These are phyloP conservation scores for Phytophthora fragariae DNA, from an alignment of 352 stramenopile genomes.

Conservation along the genomic window DNA sequence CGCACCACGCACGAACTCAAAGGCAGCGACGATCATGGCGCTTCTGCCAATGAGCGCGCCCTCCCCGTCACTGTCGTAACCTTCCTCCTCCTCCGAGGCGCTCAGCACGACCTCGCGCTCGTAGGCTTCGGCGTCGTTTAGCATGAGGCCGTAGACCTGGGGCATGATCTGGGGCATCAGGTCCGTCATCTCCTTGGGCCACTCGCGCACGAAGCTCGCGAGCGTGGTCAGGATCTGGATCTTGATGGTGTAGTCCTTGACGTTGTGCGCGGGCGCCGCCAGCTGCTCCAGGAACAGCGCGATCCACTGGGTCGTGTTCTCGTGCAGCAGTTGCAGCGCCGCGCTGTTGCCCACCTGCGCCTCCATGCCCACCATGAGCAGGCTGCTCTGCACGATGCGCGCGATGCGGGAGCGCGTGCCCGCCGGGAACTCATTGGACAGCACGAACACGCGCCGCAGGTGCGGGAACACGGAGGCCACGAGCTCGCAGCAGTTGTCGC, in stretches of 20 bases:
- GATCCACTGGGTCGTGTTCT: constrained; percentile 79
- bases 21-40: constrained; percentile 71
- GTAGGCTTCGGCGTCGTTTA: constrained; percentile 52
- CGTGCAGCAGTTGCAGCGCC: constrained; percentile 67
- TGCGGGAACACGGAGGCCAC: constrained; percentile 80
- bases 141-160: constrained; percentile 68
- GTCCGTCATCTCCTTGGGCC: constrained; percentile 83
- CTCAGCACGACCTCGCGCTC: constrained; percentile 69
- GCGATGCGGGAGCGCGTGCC: constrained; percentile 66
- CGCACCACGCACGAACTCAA: constrained; percentile 80
- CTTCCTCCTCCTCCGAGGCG: constrained; percentile 59
- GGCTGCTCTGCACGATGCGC: constrained; percentile 79
- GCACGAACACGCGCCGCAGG: constrained; percentile 67
- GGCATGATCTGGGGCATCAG: constrained; percentile 79
- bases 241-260: constrained; percentile 75
- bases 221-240: constrained; percentile 82
- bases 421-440: constrained; percentile 51
- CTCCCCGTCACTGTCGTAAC: constrained; percentile 83
- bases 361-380: constrained; percentile 87
- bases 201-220: constrained; percentile 83
- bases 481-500: constrained; percentile 82
- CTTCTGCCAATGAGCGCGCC: constrained; percentile 68
- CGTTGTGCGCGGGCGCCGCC: constrained; percentile 40
- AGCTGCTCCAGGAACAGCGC: constrained; percentile 70
- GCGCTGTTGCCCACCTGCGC: constrained; percentile 73